These are phyloP conservation scores for Penicillium antarcticum DNA, from an alignment of 495 filamentous ascomycete genomes.

Conservation along the genomic window DNA sequence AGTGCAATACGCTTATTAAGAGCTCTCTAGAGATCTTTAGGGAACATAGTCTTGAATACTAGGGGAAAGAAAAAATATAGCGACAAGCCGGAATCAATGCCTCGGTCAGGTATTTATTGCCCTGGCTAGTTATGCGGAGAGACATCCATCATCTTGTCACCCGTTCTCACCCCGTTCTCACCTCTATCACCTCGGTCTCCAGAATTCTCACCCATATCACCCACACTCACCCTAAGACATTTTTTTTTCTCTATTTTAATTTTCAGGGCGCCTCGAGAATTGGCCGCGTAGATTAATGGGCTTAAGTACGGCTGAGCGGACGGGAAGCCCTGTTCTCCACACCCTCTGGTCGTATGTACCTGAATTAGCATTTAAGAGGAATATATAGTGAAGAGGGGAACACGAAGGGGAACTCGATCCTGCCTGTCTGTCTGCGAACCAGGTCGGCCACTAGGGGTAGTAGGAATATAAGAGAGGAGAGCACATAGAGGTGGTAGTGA, in stretches of 20 bases:
- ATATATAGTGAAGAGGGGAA: too few relatives aligned
- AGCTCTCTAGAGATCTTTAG: constrained; percentile 2
- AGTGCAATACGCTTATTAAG: constrained; percentile 12
- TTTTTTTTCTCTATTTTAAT: background rate
- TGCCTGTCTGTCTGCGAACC: too few relatives aligned
- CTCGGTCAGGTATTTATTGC: background rate
- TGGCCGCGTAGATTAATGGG: constrained; percentile 4
- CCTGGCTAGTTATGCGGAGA: too few relatives aligned
- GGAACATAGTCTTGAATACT: background rate
- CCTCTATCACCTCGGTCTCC: constrained; percentile 1
- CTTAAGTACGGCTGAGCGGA: constrained; percentile 20
- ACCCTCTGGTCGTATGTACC: constrained; percentile 17
- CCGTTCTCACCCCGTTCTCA: constrained; percentile 6
- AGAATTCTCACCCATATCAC: constrained; percentile 11
- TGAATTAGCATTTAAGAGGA: too few relatives aligned
- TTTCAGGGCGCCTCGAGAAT: constrained; percentile 10
- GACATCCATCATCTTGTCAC: too few relatives aligned
- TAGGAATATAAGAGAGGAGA: too few relatives aligned
- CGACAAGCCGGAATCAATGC: background rate
- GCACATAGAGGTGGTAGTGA: too few relatives aligned
- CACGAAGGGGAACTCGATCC: too few relatives aligned
- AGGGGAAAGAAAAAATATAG: background rate
- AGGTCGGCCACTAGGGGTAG: too few relatives aligned
- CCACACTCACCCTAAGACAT: constrained; percentile 7
- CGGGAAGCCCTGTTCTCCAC: constrained; percentile 20